Conservation (phyloP, 2,329 filamentous ascomycete genomes). For the Colletotrichum navitas region DNA sequence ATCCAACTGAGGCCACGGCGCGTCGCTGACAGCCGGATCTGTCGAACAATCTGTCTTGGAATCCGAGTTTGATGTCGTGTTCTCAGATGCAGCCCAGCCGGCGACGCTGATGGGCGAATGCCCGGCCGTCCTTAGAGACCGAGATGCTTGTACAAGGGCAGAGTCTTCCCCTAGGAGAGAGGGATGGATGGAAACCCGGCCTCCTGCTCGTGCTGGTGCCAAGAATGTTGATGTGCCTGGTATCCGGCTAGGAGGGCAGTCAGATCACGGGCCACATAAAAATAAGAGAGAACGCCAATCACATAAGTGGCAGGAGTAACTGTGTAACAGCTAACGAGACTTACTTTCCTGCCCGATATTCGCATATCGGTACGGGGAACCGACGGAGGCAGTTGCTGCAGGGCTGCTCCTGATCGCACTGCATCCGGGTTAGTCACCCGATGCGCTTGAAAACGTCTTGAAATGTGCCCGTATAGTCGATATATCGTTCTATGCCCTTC, state of each 20-base stretch:
- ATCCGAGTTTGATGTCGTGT: background rate
- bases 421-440: conserved; percentile 17
- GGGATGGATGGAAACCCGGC: conserved; percentile 5
- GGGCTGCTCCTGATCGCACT: conserved; percentile 68
- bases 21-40: background rate
- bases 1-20: background rate
- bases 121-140: conserved; percentile 2
- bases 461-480: too few species aligned
- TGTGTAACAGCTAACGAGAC: conserved; percentile 30
- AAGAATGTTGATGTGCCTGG: conserved; percentile 35
- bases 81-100: conserved; percentile 2
- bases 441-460: background rate
- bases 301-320: background rate
- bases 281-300: background rate
- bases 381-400: conserved; percentile 66
- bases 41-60: background rate
- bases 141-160: conserved; percentile 42
- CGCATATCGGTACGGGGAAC: conserved; percentile 64
- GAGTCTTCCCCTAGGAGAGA: conserved; percentile 40
- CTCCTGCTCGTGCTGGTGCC: conserved; percentile 24
- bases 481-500: background rate
- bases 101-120: background rate
- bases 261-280: background rate
- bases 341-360: conserved; percentile 55
- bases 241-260: conserved; percentile 26